Evolutionary conservation across 176 grass and related monocot genomes (phyloP), one percentile per base, ranked within the genome.

Genomic region (Oryza glaberrima): DNA sequence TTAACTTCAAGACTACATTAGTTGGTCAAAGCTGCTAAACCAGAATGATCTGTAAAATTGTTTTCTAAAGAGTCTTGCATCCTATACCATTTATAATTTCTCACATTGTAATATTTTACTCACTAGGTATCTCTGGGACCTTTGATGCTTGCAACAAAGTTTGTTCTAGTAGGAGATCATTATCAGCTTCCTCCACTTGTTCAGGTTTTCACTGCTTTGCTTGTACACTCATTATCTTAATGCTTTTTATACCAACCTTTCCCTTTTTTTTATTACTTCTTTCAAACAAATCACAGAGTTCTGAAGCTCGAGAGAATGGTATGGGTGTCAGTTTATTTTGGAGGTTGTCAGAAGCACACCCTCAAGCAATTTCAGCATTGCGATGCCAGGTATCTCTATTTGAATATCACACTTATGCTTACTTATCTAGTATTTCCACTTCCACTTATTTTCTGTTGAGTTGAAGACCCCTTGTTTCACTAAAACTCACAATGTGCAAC

Each of bases 111-210:
- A 56, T 85, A 73, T 66, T 85, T 90, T 61, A 81, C 52, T 83
- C 22, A 38, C 61, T 49, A 98, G 96, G 93, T 98, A 54, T 98
- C 96, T 80, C 70, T 98, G 6, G 96, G 96, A 90, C 96, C 96
- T 67, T 79, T 98, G 70, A 95, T 94, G 93, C 81, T 98, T 83
- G 96, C 93, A 76, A 95, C 89, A 73, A 98, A 83, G 75, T 95
- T 98, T 88, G 96, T 98, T 83, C 86, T 98, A 77, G 96, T 98
- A 41, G 96, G 96, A 63, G 96, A 98, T 45, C 93, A 98, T 87
- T 98, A 98, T 76, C 96, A 95, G 73, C 93, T 98, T 85, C 96
- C 96, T 81, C 93, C 93, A 85, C 96, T 98, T 81, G 89, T 98
- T 75, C 89, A 95, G 96, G 96, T 95, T 78, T 60, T 13, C 66